Base-by-base conservation (phyloP, 768 basidiomycete species). In the Strobilomyces dryophilus region DNA sequence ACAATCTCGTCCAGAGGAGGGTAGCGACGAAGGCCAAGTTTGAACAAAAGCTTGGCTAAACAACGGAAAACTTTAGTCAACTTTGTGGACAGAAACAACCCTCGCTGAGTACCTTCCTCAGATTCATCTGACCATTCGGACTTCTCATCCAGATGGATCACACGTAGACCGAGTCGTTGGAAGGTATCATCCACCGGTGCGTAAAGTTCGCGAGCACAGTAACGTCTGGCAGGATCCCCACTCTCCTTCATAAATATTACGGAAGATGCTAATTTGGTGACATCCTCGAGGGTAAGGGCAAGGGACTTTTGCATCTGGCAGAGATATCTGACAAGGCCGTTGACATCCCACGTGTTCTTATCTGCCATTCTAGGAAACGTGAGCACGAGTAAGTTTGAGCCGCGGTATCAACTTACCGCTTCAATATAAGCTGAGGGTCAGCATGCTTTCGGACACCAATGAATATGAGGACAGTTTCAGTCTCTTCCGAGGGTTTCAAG, bases 391-490 rank as follows among this genome's bases (percentile, higher is more conserved):
- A 15, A 24, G 8, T 24, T 8, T 12, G 26, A 35, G 34, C 18
- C 15, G 12, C 35, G 8, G 9, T 5, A 15, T 8, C 1, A 46
- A n/a, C 47, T 14, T 11, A 37, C 47, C 24, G 35, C 9, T 26
- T 9, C 24, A 47, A 26, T n/a, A 47, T 15, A 7, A 47, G 47
- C 17, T 37, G 35, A 1, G 36, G 47, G 14, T 36, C 35, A 18
- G 37, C 8, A 8, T 47, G 47, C 65, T 84, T 91, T 17, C 92
- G 81, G 11, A 98, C 91, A 11, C 93, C 95, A 0, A 98, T 71
- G 2, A 78, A 79, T 4, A 80, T 73, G 6, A 93, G 69, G 3
- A 92, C 67, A 56, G 81, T 85, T 64, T 95, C 92, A 58, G 91
- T 65, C 5, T 75, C 86, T 65, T 89, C 92, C 57, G 93, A 73